Conservation (phyloP, 1,139 yeast species). For the Kodamaea alishanica region DNA sequence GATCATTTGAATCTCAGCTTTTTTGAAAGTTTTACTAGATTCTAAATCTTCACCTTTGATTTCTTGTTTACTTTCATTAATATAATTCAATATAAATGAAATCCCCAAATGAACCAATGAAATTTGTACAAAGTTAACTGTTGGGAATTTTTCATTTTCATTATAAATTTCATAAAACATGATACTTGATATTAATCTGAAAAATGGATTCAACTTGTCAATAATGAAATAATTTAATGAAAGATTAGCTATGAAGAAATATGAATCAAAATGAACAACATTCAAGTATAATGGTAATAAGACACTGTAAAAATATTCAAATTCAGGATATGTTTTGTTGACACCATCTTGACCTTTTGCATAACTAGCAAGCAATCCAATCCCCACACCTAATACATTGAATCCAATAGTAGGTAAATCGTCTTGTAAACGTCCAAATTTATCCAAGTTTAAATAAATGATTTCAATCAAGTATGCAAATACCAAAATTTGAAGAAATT, state of each 20-base stretch:
- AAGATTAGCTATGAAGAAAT: constrained; percentile 31
- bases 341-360: constrained; percentile 15
- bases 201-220: constrained; percentile 30
- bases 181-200: constrained; percentile 28
- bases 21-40: constrained; percentile 22
- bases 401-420: constrained; percentile 28
- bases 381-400: constrained; percentile 32
- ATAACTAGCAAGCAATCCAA: constrained; percentile 31
- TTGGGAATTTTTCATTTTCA: constrained; percentile 16
- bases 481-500: constrained; percentile 33
- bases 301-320: constrained; percentile 35
- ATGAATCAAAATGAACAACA: constrained; percentile 19
- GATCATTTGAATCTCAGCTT: constrained; percentile 38
- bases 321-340: constrained; percentile 30
- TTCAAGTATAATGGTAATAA: constrained; percentile 30
- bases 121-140: constrained; percentile 22
- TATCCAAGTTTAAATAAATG: constrained; percentile 22
- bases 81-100: constrained; percentile 22
- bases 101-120: constrained; percentile 25
- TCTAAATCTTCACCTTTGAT: constrained; percentile 8
- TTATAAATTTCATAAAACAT: constrained; percentile 32
- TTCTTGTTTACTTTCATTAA: constrained; percentile 25
- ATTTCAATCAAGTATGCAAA: constrained; percentile 31
- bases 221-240: constrained; percentile 37
- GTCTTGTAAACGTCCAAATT: constrained; percentile 17